These are phyloP conservation scores for Tetradesmus lagerheimii DNA, from an alignment of 139 green algal species.

Conservation along the genomic window DNA sequence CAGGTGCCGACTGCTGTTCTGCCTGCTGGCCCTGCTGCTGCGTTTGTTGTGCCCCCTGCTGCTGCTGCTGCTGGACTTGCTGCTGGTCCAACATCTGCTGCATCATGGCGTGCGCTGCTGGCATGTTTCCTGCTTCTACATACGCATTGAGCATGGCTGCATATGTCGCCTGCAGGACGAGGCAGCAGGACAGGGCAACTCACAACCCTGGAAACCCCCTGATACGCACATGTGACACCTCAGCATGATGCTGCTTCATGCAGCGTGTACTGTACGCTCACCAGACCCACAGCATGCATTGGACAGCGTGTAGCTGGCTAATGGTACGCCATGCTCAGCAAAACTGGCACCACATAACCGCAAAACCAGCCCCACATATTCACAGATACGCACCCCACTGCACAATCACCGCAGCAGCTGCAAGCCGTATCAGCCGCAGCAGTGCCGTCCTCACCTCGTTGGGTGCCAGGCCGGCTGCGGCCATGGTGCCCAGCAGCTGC, in stretches of 20 bases:
- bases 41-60: not conserved
- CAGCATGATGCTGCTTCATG: too few species aligned
- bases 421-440: not conserved
- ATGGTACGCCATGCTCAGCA: not conserved
- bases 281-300: too few species aligned
- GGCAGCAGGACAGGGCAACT: not conserved
- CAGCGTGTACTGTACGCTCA: too few species aligned
- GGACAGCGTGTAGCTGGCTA: not conserved
- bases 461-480: constrained; percentile 32
- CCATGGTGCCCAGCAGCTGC: constrained; percentile 58
- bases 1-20: constrained; percentile 18
- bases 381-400: too few species aligned
- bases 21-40: not conserved
- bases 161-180: constrained; percentile 38
- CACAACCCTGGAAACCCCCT: not conserved
- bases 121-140: constrained; percentile 45
- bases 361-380: too few species aligned
- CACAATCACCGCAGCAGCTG: not conserved
- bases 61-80: not conserved
- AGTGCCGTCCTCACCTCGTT: not conserved
- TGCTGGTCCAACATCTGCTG: not conserved
- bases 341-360: not conserved
- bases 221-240: too few species aligned
- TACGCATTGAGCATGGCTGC: constrained; percentile 43
- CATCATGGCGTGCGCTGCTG: constrained; percentile 35